These are phyloP conservation scores for Acer negundo DNA, from an alignment of 345 rosid species.

Conservation along the genomic window DNA sequence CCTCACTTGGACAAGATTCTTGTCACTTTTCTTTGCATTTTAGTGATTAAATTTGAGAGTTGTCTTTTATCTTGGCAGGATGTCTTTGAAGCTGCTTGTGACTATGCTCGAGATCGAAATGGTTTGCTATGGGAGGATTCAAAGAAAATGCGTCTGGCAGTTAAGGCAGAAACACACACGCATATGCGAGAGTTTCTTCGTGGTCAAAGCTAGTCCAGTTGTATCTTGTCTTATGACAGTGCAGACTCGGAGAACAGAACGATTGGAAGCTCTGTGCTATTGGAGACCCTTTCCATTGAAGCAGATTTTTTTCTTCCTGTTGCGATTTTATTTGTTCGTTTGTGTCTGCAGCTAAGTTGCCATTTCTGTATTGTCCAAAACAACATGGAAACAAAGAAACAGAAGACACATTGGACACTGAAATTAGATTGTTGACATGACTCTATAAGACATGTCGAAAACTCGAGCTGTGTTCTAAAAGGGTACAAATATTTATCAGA, in stretches of 20 bases:
- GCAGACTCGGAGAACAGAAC: background rate
- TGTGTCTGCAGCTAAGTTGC: background rate
- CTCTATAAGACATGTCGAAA: background rate
- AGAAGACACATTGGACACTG: background rate
- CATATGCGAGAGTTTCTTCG: conserved; percentile 85
- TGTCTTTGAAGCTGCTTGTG: conserved; percentile 78
- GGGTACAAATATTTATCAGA: background rate
- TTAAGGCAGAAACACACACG: conserved; percentile 77
- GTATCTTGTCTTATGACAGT: background rate
- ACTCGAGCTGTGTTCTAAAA: background rate
- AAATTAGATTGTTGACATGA: background rate
- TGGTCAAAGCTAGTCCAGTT: conserved; percentile 41
- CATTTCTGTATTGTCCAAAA: background rate
- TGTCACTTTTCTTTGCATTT: background rate
- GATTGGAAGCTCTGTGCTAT: conserved; percentile 1
- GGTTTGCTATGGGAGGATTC: conserved; percentile 96
- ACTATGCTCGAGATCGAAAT: conserved; percentile 69
- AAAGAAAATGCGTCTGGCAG: conserved; percentile 78
- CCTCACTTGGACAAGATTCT: conserved; percentile 2
- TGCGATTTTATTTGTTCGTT: background rate
- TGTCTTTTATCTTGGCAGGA: conserved; percentile 47
- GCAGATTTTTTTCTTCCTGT: background rate
- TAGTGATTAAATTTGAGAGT: background rate
- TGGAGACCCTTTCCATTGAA: conserved; percentile 1
- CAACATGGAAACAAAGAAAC: background rate